Evolutionary conservation across 192 early-diverging fungal species (phyloP), one percentile per base, ranked within the genome.

Genomic region (Umbelopsis sp.): DNA sequence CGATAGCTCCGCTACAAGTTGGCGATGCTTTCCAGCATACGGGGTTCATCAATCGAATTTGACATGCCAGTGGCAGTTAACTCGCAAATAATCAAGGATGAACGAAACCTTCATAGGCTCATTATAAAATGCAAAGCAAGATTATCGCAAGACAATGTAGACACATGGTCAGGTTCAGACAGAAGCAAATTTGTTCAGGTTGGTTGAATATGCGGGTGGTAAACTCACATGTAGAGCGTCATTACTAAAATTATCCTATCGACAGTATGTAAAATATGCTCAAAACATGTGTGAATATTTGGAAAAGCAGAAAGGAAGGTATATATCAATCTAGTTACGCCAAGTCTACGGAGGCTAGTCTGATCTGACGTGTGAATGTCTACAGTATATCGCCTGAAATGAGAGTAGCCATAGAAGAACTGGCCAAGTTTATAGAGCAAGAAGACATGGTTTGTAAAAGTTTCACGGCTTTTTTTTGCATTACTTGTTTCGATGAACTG

Each of bases 131-230:
- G 47, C n/a, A 49, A 49, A n/a, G 47, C 47, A 21, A 49, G 47
- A 49, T n/a, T 49, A 49, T n/a, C 16, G 47, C 16, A 49, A 49
- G 47, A 49, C 17, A 21, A 49, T 5, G 47, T 21, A 49, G 47
- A 49, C 2, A 49, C 47, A 49, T 49, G 47, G 47, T 49, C 47
- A 16, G 47, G 47, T 21, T 49, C 47, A 21, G 47, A 78, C 52
- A 73, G 68, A 68, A 53, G 62, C 38, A 78, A 78, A 47, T 73
- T 71, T 47, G 66, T 68, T 14, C 66, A 72, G 24, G 77, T 78
- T 43, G 69, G 49, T 45, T 36, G 16, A 2, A 17, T 12, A 41
- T 45, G 12, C n/a, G n/a, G n/a, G n/a, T n/a, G n/a, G n/a, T n/a
- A n/a, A n/a, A n/a, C n/a, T n/a, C n/a, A n/a, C n/a, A n/a, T 26